Percentiles rank a stretch among this genome's conserved stretches.
phyloP scores from a whole-genome alignment of 306 rosid genomes.

The Biancaea sappan region DNA sequence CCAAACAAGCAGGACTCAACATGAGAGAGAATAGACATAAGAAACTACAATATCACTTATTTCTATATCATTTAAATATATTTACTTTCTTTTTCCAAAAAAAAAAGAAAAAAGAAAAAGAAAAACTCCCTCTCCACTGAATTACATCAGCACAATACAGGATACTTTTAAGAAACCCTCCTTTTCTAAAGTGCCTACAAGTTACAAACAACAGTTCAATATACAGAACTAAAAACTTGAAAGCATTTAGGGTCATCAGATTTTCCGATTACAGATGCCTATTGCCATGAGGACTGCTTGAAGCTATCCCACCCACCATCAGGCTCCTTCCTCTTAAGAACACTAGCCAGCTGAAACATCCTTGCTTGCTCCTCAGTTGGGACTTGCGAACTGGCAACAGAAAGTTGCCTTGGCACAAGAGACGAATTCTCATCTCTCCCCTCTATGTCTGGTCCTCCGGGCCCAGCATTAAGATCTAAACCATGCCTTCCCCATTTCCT shows the following conservation, averaged over 20 bases:
- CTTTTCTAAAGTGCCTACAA: slow-evolving; percentile 12
- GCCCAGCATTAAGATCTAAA: slow-evolving; percentile 60
- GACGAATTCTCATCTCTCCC: slow-evolving; percentile 49
- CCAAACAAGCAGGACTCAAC: neutral
- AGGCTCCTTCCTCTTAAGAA: slow-evolving; percentile 59
- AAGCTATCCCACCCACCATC: slow-evolving; percentile 59
- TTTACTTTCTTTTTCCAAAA: neutral
- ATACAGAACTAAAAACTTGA: slow-evolving; percentile 37
- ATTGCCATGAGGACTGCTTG: slow-evolving; percentile 53
- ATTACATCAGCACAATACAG: slow-evolving; percentile 22
- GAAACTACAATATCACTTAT: neutral
- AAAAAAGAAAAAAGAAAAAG: neutral
- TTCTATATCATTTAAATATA: neutral
- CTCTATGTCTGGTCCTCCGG: slow-evolving; percentile 49
- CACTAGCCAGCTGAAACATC: slow-evolving; percentile 47
- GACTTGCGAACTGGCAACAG: slow-evolving; percentile 52
- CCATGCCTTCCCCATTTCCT: slow-evolving; percentile 58
- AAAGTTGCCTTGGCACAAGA: slow-evolving; percentile 43
- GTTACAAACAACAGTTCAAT: slow-evolving; percentile 21
- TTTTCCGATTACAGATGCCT: neutral
- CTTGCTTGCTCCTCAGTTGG: slow-evolving; percentile 48
- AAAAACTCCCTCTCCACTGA: neutral
- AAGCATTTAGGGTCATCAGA: slow-evolving; percentile 32
- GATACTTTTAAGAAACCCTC: neutral
- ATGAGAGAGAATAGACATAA: neutral